phyloP scores from a whole-genome alignment of 306 rosid genomes.

The Rubus idaeus region DNA sequence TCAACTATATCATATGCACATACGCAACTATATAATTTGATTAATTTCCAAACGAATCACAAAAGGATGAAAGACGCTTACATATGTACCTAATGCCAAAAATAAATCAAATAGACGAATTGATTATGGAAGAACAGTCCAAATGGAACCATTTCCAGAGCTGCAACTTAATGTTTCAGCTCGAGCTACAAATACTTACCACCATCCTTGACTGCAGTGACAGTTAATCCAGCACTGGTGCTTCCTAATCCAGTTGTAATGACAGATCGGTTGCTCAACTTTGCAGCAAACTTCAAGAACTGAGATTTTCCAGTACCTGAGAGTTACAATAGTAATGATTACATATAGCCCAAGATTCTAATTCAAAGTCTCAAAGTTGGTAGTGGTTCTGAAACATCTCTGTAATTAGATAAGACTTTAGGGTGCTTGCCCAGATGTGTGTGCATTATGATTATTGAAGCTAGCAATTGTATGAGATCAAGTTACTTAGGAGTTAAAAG shows the following conservation, averaged over 20 bases:
- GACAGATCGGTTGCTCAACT: slow-evolving; percentile 91
- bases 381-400: neutral
- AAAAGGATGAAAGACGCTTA: slow-evolving; percentile 19
- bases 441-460: neutral
- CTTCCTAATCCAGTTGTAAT: slow-evolving; percentile 97
- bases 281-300: slow-evolving; percentile 89
- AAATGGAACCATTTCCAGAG: neutral
- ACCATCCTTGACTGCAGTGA: slow-evolving; percentile 96
- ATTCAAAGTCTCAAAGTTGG: neutral
- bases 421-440: neutral
- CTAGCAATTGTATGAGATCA: neutral
- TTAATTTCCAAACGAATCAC: neutral
- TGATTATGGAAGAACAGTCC: slow-evolving; percentile 12
- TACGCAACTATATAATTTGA: no score
- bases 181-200: slow-evolving; percentile 37
- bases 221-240: slow-evolving; percentile 96
- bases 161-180: neutral
- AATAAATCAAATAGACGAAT: slow-evolving; percentile 2
- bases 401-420: neutral
- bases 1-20: neutral
- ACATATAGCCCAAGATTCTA: neutral
- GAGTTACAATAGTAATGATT: slow-evolving; percentile 10
- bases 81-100: slow-evolving; percentile 9
- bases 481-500: neutral
- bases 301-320: slow-evolving; percentile 96